Evolutionary conservation across 2,329 filamentous ascomycete genomes (phyloP), one percentile per base, ranked within the genome.

Genomic region (Sporothrix globosa): DNA sequence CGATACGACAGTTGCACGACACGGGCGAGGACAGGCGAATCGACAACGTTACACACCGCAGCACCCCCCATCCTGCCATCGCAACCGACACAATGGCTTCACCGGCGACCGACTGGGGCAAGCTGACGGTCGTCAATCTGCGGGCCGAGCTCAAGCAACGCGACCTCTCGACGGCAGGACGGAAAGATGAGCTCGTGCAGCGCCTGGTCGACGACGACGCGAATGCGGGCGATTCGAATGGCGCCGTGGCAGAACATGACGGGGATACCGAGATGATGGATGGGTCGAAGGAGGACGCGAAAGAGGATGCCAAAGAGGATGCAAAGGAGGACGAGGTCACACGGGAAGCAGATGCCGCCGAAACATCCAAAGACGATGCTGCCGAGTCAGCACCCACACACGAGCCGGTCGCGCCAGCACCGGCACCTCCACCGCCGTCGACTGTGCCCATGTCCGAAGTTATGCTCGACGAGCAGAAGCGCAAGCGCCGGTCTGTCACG

Each of bases 71-170:
- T n/a, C 30, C 30, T 34, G 6, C 27, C n/a, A n/a, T n/a, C 7
- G 21, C 41, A 68, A 58, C 30, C 17, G 30, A 17, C 46, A 67
- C 65, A 46, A 71, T 74, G 70, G 66, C 73, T 74, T 80, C 72
- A 73, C 86, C 85, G 83, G 77, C 80, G 61, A 80, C 81, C 67
- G 85, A 87, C 75, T 88, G 84, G 82, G 80, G 79, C 72, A 85
- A 82, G 79, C 85, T 90, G 76, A 94, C 92, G 81, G 92, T 95
- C 73, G 83, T 89, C 46, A 90, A 93, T 76, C 85, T 95, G 71
- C 91, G 90, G 79, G 87, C 87, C 27, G 91, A 93, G 82, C 84
- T 94, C 54, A 93, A 92, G 80, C 84, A 83, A 71, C 87, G 91
- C 73, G 88, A 89, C n/a, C 85, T 94, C 52, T 82, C 88, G 6